Conservation (phyloP, 257 asterid genomes). For the Voacanga thouarsii region DNA sequence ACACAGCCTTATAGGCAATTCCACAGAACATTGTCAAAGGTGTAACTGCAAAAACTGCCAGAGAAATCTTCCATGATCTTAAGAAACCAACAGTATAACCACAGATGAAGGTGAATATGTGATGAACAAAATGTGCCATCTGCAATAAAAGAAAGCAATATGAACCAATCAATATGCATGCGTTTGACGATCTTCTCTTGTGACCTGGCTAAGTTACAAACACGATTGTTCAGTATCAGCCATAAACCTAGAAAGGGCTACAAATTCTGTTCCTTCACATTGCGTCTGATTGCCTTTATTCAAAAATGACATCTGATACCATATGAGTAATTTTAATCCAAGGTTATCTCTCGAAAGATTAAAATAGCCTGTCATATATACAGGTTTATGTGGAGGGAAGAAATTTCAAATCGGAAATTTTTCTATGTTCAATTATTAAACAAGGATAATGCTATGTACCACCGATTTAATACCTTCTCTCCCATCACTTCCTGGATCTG, state of each 20-base stretch:
- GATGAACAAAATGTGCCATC: constrained; percentile 89
- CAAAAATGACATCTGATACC: neutral
- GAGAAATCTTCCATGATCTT: constrained; percentile 63
- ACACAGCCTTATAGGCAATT: constrained; percentile 72
- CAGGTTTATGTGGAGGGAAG: neutral
- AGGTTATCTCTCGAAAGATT: neutral
- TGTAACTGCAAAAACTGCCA: constrained; percentile 79
- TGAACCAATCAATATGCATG: constrained; percentile 1
- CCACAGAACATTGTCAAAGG: constrained; percentile 87
- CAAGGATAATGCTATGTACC: neutral
- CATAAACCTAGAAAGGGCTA: neutral
- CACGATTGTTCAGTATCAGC: neutral
- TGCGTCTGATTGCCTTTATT: neutral
- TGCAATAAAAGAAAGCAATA: constrained; percentile 27
- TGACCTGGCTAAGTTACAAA: neutral
- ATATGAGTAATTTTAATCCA: neutral
- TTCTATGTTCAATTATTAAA: neutral
- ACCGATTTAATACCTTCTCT: constrained; percentile 53
- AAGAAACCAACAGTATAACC: constrained; percentile 70
- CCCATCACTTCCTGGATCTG: constrained; percentile 92
- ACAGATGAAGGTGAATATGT: constrained; percentile 68
- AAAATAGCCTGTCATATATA: neutral
- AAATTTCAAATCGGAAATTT: neutral
- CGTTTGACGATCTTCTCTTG: neutral
- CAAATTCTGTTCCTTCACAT: neutral